phyloP scores from a whole-genome alignment of 352 stramenopile species.

The Phytophthora nicotianae region DNA sequence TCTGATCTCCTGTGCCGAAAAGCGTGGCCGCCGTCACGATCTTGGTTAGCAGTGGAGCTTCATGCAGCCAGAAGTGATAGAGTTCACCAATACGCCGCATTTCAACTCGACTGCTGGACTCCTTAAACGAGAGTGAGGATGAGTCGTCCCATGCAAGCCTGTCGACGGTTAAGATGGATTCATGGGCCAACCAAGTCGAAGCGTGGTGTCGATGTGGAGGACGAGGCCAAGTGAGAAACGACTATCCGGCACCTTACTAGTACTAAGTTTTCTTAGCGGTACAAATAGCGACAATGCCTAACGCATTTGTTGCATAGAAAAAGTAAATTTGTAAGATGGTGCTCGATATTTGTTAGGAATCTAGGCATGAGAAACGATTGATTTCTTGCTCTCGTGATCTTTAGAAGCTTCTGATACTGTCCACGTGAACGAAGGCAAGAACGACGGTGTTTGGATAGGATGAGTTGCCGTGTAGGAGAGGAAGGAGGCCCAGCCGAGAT shows the following conservation, averaged over 20 bases:
- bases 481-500: conserved; percentile 44
- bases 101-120: not conserved
- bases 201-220: not conserved
- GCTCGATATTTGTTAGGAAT: too few species aligned
- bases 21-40: conserved; percentile 51
- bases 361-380: not conserved
- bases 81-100: conserved; percentile 36
- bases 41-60: conserved; percentile 62
- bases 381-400: not conserved
- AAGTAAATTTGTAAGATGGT: too few species aligned
- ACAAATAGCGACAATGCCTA: too few species aligned
- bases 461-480: conserved; percentile 39
- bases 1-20: conserved; percentile 54
- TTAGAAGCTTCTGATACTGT: not conserved
- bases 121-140: not conserved
- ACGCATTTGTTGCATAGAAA: too few species aligned
- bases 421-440: conserved; percentile 12
- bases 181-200: not conserved
- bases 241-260: too few species aligned
- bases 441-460: conserved; percentile 10
- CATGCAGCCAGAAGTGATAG: conserved; percentile 52
- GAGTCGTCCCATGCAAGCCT: too few species aligned
- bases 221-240: not conserved
- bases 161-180: not conserved
- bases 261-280: too few species aligned